Base-by-base conservation (phyloP, 768 basidiomycete species). In the Nidularia sp. region DNA sequence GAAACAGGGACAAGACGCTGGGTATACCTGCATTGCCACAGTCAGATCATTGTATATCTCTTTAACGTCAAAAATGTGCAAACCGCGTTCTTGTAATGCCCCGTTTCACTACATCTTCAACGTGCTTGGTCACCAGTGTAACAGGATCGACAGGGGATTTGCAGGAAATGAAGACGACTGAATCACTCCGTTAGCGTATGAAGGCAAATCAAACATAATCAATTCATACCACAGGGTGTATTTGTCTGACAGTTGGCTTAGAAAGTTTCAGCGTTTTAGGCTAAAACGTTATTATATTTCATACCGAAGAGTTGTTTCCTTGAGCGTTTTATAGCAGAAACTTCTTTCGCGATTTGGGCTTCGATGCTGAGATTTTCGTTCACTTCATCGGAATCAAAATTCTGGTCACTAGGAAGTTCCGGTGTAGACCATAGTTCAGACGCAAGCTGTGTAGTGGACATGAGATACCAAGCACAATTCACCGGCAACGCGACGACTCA, bases 151-250 rank as follows among this genome's bases (percentile, higher is more conserved):
- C 75, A 0, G 90, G 90, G 1, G 83, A 73, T 65, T 80, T 86
- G 65, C 88, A 92, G 7, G 88, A 85, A 44, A 93, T 86, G 64
- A 90, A 91, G 29, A 90, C 69, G 10, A 91, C 90, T 93, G 39
- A 34, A 51, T 45, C 34, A 49, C 47, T 43, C 34, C 52, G 51
- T 50, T 25, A 6, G 50, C 34, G 45, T 29, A 29, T 29, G 42
- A 32, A 47, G 47, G 50, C 39, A 49, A 34, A 0, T 32, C 9
- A 5, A 12, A 41, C 10, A 45, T 47, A 22, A 48, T 47, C 34
- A 33, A 42, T 25, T 55, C 77, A 35, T 64, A 92, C 90, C 83
- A 52, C 90, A 93, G 42, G 83, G 79, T 0, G 90, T 92, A 60
- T 88, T 85, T 2, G 89, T 91, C 60, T 83, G 81, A 56, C 86